Base-by-base conservation (phyloP, 2,329 filamentous ascomycete species). In the Fusarium subglutinans region DNA sequence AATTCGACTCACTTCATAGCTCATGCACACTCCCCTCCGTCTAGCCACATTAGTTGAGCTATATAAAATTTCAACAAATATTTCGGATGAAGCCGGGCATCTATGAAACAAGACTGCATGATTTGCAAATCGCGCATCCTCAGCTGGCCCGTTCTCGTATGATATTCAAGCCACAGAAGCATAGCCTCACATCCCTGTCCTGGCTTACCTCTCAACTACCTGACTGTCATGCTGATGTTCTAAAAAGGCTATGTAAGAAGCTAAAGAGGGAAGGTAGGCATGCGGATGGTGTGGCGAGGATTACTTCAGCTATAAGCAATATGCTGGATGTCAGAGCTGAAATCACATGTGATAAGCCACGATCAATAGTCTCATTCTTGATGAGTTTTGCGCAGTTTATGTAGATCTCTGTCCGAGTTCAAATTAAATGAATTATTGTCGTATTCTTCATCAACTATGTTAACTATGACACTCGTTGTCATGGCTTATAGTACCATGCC, bases 391-490 rank as follows among this genome's bases (percentile, higher is more conserved):
- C 4, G 3, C 20, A 10, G 10, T 30, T 5, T 17, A 8, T 44
- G 6, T 24, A 41, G 26, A 30, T 5, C 3, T n/a, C 8, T 50
- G 10, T 1, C 5, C 0, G 22, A 3, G 8, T 33, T 1, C 0
- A 14, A 2, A 9, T 18, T 2, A 7, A 24, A 13, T 3, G 4
- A 50, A 6, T 33, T 8, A n/a, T 50, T 3, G 0, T 18, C 5
- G 3, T 20, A 37, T 15, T 53, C 30, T 15, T 4, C 17, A 15
- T 22, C 1, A 22, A 53, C n/a, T 53, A 26, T 53, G 18, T 20
- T 53, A 22, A 11, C 4, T 22, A 24, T 53, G 28, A 4, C n/a
- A 26, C n/a, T 37, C 3, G 10, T 12, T 26, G 18, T 15, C n/a
- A 37, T 26, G 2, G n/a, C n/a, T n/a, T 37, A n/a, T 9, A 22